Percentiles rank a stretch among this genome's conserved stretches.
Evolutionary conservation across 1,284 basidiomycete genomes (phyloP).

Genomic region (Papiliotrema terrestris): DNA sequence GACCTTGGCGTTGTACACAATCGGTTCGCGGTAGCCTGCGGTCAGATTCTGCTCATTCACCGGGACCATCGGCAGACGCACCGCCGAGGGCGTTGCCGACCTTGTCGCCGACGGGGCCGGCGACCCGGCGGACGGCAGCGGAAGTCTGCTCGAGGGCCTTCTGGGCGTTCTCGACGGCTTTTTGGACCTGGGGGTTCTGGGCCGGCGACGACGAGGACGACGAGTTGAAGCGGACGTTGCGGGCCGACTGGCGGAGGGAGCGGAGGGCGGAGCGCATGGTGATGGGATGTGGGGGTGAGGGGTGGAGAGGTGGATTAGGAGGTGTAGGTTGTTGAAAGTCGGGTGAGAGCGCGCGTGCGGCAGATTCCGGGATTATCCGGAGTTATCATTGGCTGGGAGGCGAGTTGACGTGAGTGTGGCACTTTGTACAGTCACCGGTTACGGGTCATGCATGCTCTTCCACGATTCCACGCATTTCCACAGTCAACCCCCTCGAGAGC

Average conservation of each 20-base stretch:
- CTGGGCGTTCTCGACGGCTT: conserved; percentile 40
- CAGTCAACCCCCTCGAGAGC: conserved; percentile 1
- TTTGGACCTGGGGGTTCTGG: conserved; percentile 42
- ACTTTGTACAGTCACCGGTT: not conserved
- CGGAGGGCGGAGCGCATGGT: conserved; percentile 10
- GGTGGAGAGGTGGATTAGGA: not conserved
- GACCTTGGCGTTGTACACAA: conserved; percentile 80
- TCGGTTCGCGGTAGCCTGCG: conserved; percentile 74
- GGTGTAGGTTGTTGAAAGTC: not conserved
- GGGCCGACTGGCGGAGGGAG: conserved; percentile 15
- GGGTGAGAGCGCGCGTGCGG: not conserved
- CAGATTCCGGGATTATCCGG: conserved; percentile 2
- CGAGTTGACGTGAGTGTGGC: not conserved
- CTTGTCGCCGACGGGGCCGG: conserved; percentile 47
- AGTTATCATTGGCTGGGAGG: not conserved
- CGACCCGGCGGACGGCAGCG: conserved; percentile 40
- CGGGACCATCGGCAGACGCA: conserved; percentile 28
- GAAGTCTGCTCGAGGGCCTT: conserved; percentile 34
- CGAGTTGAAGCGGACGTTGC: conserved; percentile 26
- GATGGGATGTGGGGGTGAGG: not conserved
- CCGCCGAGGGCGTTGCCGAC: conserved; percentile 43
- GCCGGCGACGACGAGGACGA: conserved; percentile 19
- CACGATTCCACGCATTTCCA: conserved; percentile 7
- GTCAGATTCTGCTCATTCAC: not conserved
- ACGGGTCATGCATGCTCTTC: not conserved